Evolutionary conservation across 805 yeast species (phyloP).

Genomic region (Kluyveromyces siamensis): DNA sequence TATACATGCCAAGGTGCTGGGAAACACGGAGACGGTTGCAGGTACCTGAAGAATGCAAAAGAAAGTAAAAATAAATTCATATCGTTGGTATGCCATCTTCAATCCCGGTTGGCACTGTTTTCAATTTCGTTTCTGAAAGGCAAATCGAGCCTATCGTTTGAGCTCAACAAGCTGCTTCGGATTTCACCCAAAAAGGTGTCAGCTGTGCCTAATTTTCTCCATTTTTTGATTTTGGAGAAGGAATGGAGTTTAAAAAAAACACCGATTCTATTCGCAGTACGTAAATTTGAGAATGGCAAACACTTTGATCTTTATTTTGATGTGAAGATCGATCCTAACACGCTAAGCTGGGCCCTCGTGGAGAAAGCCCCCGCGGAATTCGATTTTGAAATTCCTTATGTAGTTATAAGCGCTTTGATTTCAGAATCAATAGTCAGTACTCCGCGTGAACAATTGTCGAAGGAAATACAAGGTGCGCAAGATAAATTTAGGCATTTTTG

Average conservation of each 20-base stretch:
- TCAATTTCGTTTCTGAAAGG: background rate
- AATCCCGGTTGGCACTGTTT: background rate
- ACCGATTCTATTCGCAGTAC: background rate
- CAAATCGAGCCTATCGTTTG: background rate
- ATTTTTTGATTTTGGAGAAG: background rate
- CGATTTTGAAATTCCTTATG: background rate
- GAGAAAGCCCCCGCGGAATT: background rate
- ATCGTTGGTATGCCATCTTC: background rate
- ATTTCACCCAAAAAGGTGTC: background rate
- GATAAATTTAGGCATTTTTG: background rate
- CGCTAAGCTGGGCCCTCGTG: background rate
- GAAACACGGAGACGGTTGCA: background rate
- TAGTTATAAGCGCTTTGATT: background rate
- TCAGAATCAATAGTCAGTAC: background rate
- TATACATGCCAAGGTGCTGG: background rate
- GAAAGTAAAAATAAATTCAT: background rate
- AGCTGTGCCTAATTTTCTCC: background rate
- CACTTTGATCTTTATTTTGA: background rate
- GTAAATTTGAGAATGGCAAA: background rate
- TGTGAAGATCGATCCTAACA: background rate
- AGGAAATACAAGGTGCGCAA: background rate
- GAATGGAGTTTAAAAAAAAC: background rate
- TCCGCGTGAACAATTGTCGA: background rate
- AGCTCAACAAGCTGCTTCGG: background rate
- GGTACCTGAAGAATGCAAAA: background rate